Evolutionary conservation across 2,329 filamentous ascomycete genomes (phyloP).

Genomic region (Graphiopsis chlorocephala): DNA sequence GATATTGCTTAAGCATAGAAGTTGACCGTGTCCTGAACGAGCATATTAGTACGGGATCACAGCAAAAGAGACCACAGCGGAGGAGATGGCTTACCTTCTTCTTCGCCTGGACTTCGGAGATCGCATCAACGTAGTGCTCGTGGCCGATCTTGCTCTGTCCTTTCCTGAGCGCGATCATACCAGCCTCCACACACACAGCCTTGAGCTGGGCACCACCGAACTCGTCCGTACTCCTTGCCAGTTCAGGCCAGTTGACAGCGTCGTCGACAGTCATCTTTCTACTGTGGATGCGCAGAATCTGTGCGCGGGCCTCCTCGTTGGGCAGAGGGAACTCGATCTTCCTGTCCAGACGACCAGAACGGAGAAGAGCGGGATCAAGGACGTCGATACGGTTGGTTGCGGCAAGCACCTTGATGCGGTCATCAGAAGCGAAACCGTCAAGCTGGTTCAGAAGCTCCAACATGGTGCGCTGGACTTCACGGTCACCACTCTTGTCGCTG

Average conservation of each 20-base stretch:
- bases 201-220: slow-evolving; percentile 98
- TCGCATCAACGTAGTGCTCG: slow-evolving; percentile 98
- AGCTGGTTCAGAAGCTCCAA: slow-evolving; percentile 96
- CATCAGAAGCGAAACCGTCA: slow-evolving; percentile 95
- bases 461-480: slow-evolving; percentile 98
- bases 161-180: slow-evolving; percentile 94
- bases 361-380: slow-evolving; percentile 86
- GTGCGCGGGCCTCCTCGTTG: slow-evolving; percentile 94
- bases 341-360: slow-evolving; percentile 95
- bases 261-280: slow-evolving; percentile 97
- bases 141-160: slow-evolving; percentile 96
- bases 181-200: slow-evolving; percentile 96
- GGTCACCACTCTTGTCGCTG: slow-evolving; percentile 90
- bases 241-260: slow-evolving; percentile 89
- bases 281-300: slow-evolving; percentile 96
- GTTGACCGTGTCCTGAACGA: slow-evolving; percentile 34
- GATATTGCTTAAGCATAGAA: slow-evolving; percentile 33
- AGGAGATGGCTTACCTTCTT: slow-evolving; percentile 64
- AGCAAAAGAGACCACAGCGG: neutral
- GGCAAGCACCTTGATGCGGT: slow-evolving; percentile 99
- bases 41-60: slow-evolving; percentile 15
- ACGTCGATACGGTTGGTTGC: slow-evolving; percentile 98
- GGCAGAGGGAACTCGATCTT: slow-evolving; percentile 99
- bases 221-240: slow-evolving; percentile 95
- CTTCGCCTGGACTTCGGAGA: slow-evolving; percentile 90